A percentile compares a stretch with the other conserved stretches of the same genome.
Conservation (phyloP, 2,329 filamentous ascomycete species). For the Myriosclerotinia scirpicola region DNA sequence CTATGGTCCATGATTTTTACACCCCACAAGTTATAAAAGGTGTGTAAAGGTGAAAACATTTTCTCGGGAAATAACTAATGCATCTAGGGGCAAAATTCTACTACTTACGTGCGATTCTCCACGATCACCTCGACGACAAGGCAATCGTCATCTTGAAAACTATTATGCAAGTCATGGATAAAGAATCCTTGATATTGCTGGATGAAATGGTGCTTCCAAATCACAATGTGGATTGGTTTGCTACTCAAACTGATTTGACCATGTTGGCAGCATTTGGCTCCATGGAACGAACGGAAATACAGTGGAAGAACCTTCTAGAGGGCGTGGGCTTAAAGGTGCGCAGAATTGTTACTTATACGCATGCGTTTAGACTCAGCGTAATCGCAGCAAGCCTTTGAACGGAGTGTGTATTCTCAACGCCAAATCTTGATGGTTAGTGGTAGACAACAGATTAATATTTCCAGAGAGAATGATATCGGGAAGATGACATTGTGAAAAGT, state of each 20-base stretch:
- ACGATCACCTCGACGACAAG: constrained; percentile 44
- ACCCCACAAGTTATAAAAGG: constrained; percentile 36
- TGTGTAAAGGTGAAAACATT: background rate
- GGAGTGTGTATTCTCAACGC: background rate
- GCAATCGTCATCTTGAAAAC: constrained; percentile 41
- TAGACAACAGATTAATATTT: no score
- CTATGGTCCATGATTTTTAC: constrained; percentile 38
- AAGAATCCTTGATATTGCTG: constrained; percentile 44
- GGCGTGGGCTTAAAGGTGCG: constrained; percentile 23
- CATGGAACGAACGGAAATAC: constrained; percentile 41
- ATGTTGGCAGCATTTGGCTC: constrained; percentile 42
- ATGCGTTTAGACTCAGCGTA: constrained; percentile 4
- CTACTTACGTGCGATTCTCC: constrained; percentile 44
- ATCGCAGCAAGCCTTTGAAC: constrained; percentile 1
- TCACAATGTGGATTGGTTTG: constrained; percentile 38
- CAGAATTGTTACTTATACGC: background rate
- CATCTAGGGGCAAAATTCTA: constrained; percentile 36
- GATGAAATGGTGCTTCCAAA: constrained; percentile 47
- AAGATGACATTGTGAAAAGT: no score
- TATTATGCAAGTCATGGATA: constrained; percentile 41
- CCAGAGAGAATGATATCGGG: no score
- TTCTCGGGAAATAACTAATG: background rate
- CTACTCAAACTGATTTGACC: constrained; percentile 42
- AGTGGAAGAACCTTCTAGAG: constrained; percentile 39
- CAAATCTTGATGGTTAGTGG: no score